Percentiles rank a stretch among this genome's conserved stretches.
phyloP scores from a whole-genome alignment of 148 eudicot genomes.

The Chenopodium suecicum region DNA sequence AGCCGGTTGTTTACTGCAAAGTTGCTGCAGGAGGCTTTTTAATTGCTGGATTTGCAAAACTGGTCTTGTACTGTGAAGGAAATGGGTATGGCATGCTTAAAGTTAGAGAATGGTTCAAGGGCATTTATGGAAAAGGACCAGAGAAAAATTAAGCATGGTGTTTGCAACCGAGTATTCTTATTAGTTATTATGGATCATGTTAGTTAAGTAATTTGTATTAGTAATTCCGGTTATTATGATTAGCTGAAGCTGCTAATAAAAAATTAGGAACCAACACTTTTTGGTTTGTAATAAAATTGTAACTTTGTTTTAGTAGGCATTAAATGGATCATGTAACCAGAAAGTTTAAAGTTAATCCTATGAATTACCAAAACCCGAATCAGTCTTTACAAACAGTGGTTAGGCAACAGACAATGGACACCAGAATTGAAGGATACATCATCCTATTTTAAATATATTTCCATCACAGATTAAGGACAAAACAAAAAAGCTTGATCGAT shows the following conservation, averaged over 20 bases:
- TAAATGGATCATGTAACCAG: background rate
- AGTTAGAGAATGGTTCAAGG: slow-evolving; percentile 9
- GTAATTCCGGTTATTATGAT: background rate
- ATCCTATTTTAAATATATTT: background rate
- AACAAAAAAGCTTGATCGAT: background rate
- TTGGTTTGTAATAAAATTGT: background rate
- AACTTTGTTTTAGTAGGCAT: background rate
- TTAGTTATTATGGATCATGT: background rate
- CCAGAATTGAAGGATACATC: background rate
- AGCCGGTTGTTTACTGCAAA: slow-evolving; percentile 16
- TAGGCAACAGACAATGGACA: too few species aligned
- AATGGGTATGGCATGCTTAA: background rate
- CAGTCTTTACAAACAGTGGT: too few species aligned
- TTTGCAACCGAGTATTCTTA: background rate
- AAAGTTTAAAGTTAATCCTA: background rate
- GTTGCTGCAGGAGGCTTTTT: background rate
- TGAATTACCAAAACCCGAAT: background rate
- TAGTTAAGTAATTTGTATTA: background rate
- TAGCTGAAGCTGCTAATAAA: background rate
- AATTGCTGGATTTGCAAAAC: background rate
- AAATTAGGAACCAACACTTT: background rate
- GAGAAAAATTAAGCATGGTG: background rate
- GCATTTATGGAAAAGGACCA: slow-evolving; percentile 3
- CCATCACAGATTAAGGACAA: too few species aligned
- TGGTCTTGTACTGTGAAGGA: background rate